Evolutionary conservation across 1,284 basidiomycete genomes (phyloP), one percentile per base, ranked within the genome.

Genomic region (Trichosporon sp.): DNA sequence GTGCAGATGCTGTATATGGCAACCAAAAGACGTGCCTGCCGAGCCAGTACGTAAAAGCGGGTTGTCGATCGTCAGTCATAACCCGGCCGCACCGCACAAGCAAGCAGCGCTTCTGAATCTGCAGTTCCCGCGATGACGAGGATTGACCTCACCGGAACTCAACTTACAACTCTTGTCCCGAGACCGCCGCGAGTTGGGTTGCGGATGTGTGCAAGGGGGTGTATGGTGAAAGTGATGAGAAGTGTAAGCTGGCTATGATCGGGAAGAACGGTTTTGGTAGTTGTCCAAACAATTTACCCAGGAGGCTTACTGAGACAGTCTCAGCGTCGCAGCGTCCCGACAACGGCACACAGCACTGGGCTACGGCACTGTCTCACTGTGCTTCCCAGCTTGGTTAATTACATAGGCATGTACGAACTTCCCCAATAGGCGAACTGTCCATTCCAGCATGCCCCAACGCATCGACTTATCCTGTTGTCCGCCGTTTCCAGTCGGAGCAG

Each of bases 311-410:
- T 54, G 51, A 54, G 51, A 54, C 51, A 54, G 38, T 40, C 38
- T 12, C 38, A 40, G 10, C 16, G 19, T n/a, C 16, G 10, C 51
- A 54, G 19, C 26, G 26, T 54, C 51, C 51, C 51, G 51, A 16
- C 21, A 19, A 54, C n/a, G 51, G 35, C 35, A 37, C 35, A 37
- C 35, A 37, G 35, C 35, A 37, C 35, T 7, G 35, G 35, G 35
- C 51, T 54, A 54, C 51, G 51, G 51, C 51, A 54, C 19, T 54
- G 51, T 54, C 51, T 54, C 51, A 54, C 38, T 40, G 38, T 40
- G 38, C 51, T 19, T 54, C 43, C 43, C 43, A 46, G 43, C 2
- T 12, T 40, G 38, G 38, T 10, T 12, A 40, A 10, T 40, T 40
- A 40, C 8, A 40, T 48, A 16, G 16, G 16, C 19, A n/a, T 37